phyloP scores from a whole-genome alignment of 805 yeast genomes.

The Saccharomycopsis sp. region DNA sequence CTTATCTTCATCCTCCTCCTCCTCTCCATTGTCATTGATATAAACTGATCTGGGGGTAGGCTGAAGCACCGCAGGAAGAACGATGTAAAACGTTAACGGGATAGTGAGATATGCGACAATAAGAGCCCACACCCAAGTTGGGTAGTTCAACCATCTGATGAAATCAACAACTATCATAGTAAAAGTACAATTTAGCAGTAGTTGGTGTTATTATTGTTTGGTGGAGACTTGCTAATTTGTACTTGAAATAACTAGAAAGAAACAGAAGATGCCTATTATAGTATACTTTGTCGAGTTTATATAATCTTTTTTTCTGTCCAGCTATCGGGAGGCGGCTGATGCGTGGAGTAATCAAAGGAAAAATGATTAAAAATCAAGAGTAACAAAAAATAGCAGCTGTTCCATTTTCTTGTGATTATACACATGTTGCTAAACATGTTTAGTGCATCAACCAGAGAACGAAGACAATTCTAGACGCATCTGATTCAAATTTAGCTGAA shows the following conservation, averaged over 20 bases:
- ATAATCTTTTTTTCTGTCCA: too few species aligned
- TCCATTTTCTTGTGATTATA: background rate
- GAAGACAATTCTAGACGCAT: too few species aligned
- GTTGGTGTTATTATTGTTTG: too few species aligned
- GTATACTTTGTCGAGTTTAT: too few species aligned
- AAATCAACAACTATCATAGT: background rate
- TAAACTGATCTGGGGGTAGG: slow-evolving; percentile 7
- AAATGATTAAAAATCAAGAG: background rate
- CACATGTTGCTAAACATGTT: too few species aligned
- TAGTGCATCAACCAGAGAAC: too few species aligned
- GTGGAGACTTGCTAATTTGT: too few species aligned
- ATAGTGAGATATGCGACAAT: slow-evolving; percentile 11
- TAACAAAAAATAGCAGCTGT: background rate
- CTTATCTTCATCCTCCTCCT: background rate
- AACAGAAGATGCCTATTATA: too few species aligned
- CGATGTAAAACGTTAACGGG: slow-evolving; percentile 37
- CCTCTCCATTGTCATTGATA: slow-evolving; percentile 8
- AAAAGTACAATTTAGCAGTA: too few species aligned
- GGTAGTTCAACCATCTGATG: background rate
- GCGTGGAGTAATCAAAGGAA: background rate
- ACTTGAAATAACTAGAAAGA: too few species aligned
- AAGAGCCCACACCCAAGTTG: background rate
- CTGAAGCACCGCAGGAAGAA: slow-evolving; percentile 32
- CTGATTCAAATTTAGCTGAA: too few species aligned
- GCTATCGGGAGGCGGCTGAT: too few species aligned